Evolutionary conservation across 2,329 filamentous ascomycete genomes (phyloP).

Genomic region (Akanthomyces uredinophilus): DNA sequence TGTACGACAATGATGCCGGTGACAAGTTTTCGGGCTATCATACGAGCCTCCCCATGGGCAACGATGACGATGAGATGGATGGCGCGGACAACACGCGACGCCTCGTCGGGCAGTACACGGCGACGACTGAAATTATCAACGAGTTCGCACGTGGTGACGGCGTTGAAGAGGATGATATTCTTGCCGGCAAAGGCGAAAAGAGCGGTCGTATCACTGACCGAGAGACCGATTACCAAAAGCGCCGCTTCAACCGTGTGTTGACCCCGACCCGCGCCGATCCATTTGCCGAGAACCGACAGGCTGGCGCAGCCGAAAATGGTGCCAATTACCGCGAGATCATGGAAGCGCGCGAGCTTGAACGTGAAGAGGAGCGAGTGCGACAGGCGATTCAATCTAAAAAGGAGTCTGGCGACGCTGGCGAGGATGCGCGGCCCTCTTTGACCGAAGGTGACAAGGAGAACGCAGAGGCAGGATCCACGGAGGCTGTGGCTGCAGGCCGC

Average conservation of each 20-base stretch:
- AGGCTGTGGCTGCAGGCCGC: conserved; percentile 56
- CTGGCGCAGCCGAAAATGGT: conserved; percentile 63
- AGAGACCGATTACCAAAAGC: conserved; percentile 97
- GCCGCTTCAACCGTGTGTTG: conserved; percentile 80
- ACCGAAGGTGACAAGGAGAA: conserved; percentile 70
- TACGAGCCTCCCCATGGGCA: conserved; percentile 75
- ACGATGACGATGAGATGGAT: conserved; percentile 73
- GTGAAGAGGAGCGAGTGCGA: conserved; percentile 84
- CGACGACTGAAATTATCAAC: conserved; percentile 84
- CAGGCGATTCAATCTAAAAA: conserved; percentile 71
- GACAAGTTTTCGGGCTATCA: conserved; percentile 90
- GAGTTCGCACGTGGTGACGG: conserved; percentile 83
- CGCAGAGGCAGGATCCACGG: conserved; percentile 62
- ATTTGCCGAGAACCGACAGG: conserved; percentile 71
- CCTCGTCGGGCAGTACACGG: conserved; percentile 92
- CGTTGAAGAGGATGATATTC: conserved; percentile 86
- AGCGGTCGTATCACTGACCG: conserved; percentile 86
- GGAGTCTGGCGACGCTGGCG: conserved; percentile 47
- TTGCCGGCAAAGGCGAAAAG: conserved; percentile 77
- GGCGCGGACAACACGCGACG: conserved; percentile 69
- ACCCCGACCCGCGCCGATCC: conserved; percentile 83
- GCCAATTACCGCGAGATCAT: conserved; percentile 86
- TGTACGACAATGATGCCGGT: conserved; percentile 73
- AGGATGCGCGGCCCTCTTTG: conserved; percentile 70
- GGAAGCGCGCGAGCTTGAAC: conserved; percentile 83